Evolutionary conservation across 495 filamentous ascomycete species (phyloP).

Genomic region (Aspergillus mulundensis): DNA sequence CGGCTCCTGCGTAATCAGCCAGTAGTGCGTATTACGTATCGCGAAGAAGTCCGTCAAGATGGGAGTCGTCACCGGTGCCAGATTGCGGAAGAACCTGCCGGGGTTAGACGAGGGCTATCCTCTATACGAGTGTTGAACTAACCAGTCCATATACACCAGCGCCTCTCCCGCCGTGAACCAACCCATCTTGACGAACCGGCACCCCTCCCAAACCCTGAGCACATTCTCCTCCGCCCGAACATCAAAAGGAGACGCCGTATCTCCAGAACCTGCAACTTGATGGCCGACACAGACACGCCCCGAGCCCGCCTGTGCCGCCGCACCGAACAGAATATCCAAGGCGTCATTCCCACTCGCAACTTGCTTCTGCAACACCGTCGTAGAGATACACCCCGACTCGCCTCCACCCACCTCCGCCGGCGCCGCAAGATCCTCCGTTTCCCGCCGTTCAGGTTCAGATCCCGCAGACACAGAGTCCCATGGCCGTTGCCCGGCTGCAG

Average conservation of each 20-base stretch:
- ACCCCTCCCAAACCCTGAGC: constrained; percentile 32
- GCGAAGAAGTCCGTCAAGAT: constrained; percentile 37
- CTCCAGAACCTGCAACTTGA: not conserved
- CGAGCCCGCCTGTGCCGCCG: constrained; percentile 17
- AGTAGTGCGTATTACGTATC: constrained; percentile 29
- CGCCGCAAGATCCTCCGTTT: no score
- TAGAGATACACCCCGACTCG: not conserved
- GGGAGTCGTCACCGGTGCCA: constrained; percentile 32
- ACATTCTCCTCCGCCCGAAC: constrained; percentile 14
- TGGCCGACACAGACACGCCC: not conserved
- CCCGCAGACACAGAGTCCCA: no score
- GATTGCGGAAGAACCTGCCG: constrained; percentile 32
- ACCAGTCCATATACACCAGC: not conserved
- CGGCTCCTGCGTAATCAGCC: constrained; percentile 35
- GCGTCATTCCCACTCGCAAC: constrained; percentile 33
- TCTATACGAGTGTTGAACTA: no score
- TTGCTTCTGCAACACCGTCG: not conserved
- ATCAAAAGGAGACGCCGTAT: not conserved
- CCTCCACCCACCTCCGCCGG: not conserved
- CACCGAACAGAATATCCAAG: constrained; percentile 34
- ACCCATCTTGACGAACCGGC: constrained; percentile 40
- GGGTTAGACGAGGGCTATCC: not conserved
- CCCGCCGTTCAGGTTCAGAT: not conserved
- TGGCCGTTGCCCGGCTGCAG: no score
- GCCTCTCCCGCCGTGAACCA: constrained; percentile 39